Conservation (phyloP, 1,139 yeast species). For the Saccharomyces uvarum region DNA sequence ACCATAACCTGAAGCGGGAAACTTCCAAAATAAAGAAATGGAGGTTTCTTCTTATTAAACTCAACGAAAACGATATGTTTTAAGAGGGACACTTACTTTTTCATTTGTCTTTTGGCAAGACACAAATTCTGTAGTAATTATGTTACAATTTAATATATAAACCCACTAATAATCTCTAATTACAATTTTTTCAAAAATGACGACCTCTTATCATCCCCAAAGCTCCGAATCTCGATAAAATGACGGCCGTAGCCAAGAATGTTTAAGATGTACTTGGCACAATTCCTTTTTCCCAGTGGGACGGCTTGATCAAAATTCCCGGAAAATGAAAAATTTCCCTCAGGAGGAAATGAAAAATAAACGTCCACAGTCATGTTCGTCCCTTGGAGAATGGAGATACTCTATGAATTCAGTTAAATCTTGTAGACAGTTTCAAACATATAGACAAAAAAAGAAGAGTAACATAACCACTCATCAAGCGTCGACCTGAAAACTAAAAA, state of each 20-base stretch:
- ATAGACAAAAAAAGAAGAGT: neutral
- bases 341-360: neutral
- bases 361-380: neutral
- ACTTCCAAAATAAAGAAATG: neutral
- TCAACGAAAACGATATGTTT: neutral
- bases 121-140: neutral
- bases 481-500: neutral
- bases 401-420: neutral
- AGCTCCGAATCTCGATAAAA: neutral
- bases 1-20: neutral
- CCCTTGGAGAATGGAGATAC: neutral
- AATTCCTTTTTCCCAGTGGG: neutral
- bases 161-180: neutral
- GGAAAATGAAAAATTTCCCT: neutral
- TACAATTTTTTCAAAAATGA: neutral
- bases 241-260: neutral
- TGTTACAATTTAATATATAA: neutral
- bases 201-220: neutral
- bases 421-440: neutral
- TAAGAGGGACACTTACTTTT: neutral
- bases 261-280: neutral
- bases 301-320: conserved; percentile 1
- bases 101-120: neutral
- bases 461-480: neutral
- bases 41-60: neutral